Percentiles rank a stretch among this genome's conserved stretches.
phyloP scores from a whole-genome alignment of 495 filamentous ascomycete genomes.

The Annulohypoxylon stygium region DNA sequence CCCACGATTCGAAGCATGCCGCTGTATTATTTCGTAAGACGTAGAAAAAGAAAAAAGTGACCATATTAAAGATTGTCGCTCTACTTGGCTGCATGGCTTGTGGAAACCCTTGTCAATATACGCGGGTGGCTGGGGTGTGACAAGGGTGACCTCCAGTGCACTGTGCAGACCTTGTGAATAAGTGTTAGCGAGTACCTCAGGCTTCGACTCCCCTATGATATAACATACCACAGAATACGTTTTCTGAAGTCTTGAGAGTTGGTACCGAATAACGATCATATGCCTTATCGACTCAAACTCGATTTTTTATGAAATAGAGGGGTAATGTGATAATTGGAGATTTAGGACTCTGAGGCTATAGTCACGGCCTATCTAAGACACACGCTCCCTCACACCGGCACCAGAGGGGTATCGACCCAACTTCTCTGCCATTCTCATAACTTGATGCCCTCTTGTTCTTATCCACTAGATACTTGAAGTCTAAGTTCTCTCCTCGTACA shows the following conservation, averaged over 20 bases:
- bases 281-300: background rate
- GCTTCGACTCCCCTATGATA: background rate
- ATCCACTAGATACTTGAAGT: background rate
- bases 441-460: background rate
- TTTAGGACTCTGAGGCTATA: background rate
- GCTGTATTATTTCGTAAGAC: background rate
- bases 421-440: constrained; percentile 11
- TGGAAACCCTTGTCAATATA: background rate
- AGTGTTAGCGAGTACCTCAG: constrained; percentile 42
- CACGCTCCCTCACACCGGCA: constrained; percentile 11
- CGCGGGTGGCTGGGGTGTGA: constrained; percentile 28
- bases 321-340: background rate
- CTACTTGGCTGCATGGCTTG: background rate
- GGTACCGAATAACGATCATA: background rate
- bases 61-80: background rate
- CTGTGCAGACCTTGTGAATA: constrained; percentile 35
- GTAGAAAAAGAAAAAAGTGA: constrained; percentile 1
- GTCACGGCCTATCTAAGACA: constrained; percentile 31
- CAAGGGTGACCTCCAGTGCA: background rate
- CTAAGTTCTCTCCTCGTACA: background rate
- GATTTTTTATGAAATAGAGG: background rate
- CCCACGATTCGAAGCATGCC: background rate
- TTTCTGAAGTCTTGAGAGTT: constrained; percentile 1
- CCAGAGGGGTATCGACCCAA: constrained; percentile 11
- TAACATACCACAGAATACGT: constrained; percentile 1